Conservation (phyloP, 169 alveolate genomes). For the Eimeria acervulina region DNA sequence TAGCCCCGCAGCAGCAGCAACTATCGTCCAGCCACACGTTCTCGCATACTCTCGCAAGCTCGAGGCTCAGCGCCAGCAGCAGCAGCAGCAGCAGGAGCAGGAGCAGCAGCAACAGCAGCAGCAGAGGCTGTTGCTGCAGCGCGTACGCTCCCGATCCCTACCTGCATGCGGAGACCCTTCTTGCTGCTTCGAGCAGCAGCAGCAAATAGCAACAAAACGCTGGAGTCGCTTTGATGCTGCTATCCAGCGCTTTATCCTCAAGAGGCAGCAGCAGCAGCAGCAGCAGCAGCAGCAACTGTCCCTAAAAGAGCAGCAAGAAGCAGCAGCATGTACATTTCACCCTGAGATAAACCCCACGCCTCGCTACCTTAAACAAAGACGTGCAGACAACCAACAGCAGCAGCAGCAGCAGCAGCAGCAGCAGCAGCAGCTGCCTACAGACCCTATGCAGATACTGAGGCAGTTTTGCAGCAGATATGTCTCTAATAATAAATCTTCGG, state of each 20-base stretch:
- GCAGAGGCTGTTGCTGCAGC: neutral
- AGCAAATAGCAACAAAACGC: neutral
- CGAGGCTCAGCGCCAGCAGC: conserved; percentile 13
- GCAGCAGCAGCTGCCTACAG: conserved; percentile 1
- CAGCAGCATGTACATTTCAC: conserved; percentile 69
- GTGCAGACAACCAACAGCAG: neutral
- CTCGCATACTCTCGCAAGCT: conserved; percentile 62
- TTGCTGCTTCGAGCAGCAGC: conserved; percentile 20
- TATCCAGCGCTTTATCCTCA: neutral
- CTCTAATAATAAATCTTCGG: neutral
- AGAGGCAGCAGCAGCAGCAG: conserved; percentile 42
- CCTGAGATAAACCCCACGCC: conserved; percentile 43
- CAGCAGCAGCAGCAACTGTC: conserved; percentile 42
- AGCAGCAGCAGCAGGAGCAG: conserved; percentile 22
- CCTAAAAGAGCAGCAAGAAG: conserved; percentile 1
- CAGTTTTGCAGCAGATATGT: conserved; percentile 43
- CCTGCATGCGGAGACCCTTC: conserved; percentile 43
- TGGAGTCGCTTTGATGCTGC: conserved; percentile 72
- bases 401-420: conserved; percentile 7
- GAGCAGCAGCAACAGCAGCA: conserved; percentile 58
- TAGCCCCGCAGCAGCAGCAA: conserved; percentile 48
- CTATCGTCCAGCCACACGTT: conserved; percentile 42
- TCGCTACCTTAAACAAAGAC: neutral
- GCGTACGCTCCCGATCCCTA: neutral
- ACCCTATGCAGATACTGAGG: conserved; percentile 29